Evolutionary conservation across 1,284 basidiomycete genomes (phyloP).

Genomic region (Mrakiaceae sp.): DNA sequence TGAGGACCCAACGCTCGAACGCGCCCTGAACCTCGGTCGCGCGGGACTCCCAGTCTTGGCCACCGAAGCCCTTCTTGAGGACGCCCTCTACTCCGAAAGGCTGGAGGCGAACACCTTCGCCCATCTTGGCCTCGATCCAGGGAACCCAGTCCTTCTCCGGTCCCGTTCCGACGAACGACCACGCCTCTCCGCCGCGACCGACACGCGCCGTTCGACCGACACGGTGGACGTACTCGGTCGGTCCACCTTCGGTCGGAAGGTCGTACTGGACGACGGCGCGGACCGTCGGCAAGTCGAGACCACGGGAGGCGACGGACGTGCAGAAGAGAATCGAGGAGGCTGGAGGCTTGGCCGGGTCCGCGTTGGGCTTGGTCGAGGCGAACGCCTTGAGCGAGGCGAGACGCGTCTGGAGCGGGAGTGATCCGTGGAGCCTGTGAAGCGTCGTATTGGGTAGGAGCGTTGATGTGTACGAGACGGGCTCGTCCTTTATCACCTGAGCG

Average conservation of each 20-base stretch:
- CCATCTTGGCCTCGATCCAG: constrained; percentile 74
- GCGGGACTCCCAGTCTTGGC: constrained; percentile 55
- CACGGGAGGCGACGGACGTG: constrained; percentile 93
- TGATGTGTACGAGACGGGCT: constrained; percentile 50
- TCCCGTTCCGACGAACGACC: constrained; percentile 79
- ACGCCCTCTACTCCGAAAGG: constrained; percentile 58
- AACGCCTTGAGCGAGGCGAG: constrained; percentile 74
- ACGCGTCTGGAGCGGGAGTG: constrained; percentile 69
- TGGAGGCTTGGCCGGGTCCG: constrained; percentile 18
- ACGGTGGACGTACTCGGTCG: constrained; percentile 92
- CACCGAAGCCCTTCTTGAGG: constrained; percentile 73
- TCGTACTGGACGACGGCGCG: constrained; percentile 93
- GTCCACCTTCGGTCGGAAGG: constrained; percentile 91
- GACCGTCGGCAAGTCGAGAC: constrained; percentile 93
- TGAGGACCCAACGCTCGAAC: constrained; percentile 88
- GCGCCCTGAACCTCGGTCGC: constrained; percentile 94
- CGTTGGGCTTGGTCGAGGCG: constrained; percentile 37
- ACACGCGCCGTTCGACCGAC: constrained; percentile 95
- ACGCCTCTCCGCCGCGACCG: constrained; percentile 75
- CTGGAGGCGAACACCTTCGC: constrained; percentile 43
- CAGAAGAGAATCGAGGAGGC: constrained; percentile 65
- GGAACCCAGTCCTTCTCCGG: constrained; percentile 72
- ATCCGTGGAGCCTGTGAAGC: constrained; percentile 90
- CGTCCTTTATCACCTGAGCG: constrained; percentile 24
- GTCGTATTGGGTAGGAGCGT: constrained; percentile 67